phyloP scores from a whole-genome alignment of 208 protist species.

The Strigomonas galati region DNA sequence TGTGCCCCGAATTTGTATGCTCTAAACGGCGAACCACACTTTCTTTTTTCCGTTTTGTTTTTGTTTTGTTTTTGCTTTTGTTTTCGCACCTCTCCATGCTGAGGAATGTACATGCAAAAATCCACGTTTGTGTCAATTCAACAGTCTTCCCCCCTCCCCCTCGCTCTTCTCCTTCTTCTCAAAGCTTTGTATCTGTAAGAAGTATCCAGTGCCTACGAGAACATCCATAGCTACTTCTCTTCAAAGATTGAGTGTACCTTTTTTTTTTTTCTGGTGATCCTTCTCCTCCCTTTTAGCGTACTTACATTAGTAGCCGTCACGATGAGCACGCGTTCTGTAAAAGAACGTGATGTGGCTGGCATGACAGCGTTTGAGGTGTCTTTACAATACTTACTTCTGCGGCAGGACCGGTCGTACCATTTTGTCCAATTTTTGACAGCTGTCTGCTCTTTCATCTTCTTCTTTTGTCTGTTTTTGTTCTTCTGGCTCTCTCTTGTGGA shows the following conservation, averaged over 20 bases:
- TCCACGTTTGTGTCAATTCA: too few relatives aligned
- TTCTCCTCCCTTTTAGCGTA: neutral
- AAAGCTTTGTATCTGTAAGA: conserved; percentile 3
- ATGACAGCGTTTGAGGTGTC: conserved; percentile 82
- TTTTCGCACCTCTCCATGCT: neutral
- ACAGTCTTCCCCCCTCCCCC: neutral
- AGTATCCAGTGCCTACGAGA: too few relatives aligned
- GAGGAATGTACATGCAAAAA: neutral
- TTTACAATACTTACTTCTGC: conserved; percentile 70
- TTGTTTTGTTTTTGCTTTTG: neutral
- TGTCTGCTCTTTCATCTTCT: conserved; percentile 62
- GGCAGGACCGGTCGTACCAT: conserved; percentile 85
- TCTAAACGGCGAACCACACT: neutral
- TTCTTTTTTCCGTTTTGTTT: neutral
- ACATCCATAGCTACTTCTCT: too few relatives aligned
- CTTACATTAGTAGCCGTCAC: neutral
- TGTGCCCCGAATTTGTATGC: too few relatives aligned
- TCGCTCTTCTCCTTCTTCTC: neutral
- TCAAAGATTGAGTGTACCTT: neutral
- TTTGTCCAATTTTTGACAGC: conserved; percentile 73
- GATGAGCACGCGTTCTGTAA: conserved; percentile 20
- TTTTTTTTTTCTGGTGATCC: conserved; percentile 4
- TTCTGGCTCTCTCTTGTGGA: conserved; percentile 31
- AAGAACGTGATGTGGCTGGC: conserved; percentile 75
- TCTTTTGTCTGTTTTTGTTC: conserved; percentile 39